phyloP scores from a whole-genome alignment of 495 filamentous ascomycete genomes.

The Schizothecium vesticola region DNA sequence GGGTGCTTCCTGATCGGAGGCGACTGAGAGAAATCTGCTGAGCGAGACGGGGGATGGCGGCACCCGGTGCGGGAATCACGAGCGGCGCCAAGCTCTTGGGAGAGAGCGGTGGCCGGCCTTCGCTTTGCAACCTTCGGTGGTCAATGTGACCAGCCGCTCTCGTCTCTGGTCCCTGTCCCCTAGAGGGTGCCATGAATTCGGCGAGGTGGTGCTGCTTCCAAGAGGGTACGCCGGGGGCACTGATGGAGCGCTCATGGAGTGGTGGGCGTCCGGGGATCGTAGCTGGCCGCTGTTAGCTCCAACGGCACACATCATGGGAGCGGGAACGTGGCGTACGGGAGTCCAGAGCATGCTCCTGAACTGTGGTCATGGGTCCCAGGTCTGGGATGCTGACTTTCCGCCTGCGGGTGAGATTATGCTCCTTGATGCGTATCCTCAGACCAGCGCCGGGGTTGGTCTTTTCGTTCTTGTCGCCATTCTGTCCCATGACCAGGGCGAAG shows the following conservation, averaged over 20 bases:
- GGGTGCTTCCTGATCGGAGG: slow-evolving; percentile 36
- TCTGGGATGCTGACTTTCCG: slow-evolving; percentile 61
- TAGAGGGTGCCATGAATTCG: slow-evolving; percentile 32
- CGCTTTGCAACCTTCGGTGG: slow-evolving; percentile 10
- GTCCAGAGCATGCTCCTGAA: slow-evolving; percentile 63
- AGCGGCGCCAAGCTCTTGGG: slow-evolving; percentile 47
- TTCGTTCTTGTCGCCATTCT: slow-evolving; percentile 38
- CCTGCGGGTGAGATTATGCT: slow-evolving; percentile 48
- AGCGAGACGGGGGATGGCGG: slow-evolving; percentile 31
- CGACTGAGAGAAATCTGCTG: slow-evolving; percentile 35
- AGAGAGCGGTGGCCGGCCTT: slow-evolving; percentile 39
- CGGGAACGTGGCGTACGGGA: slow-evolving; percentile 56
- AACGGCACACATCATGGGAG: background rate
- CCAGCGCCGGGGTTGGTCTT: slow-evolving; percentile 36
- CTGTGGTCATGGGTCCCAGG: slow-evolving; percentile 61
- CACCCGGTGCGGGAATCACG: slow-evolving; percentile 43
- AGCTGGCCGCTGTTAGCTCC: slow-evolving; percentile 44
- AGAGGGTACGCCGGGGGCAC: slow-evolving; percentile 48
- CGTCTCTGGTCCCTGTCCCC: slow-evolving; percentile 27
- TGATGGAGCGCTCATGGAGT: slow-evolving; percentile 61
- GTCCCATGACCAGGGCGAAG: slow-evolving; percentile 41
- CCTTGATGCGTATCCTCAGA: slow-evolving; percentile 46
- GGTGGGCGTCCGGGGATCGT: slow-evolving; percentile 67
- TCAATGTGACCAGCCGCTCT: slow-evolving; percentile 16
- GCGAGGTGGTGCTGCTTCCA: slow-evolving; percentile 43